phyloP scores from a whole-genome alignment of 108 stramenopile species.

The Skeletonema tropicum region DNA sequence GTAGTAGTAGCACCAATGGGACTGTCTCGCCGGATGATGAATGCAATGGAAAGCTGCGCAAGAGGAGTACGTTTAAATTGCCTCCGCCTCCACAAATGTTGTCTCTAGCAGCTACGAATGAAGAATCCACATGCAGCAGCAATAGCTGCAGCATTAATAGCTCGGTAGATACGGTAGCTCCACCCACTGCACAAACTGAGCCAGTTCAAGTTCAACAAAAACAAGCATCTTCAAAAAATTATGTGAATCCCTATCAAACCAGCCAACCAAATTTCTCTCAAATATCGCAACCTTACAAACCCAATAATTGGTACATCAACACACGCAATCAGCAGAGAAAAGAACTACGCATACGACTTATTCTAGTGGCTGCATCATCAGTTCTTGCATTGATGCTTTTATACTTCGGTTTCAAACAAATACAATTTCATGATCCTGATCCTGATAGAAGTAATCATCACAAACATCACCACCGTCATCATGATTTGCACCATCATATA shows the following conservation, averaged over 20 bases:
- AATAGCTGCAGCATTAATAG: neutral
- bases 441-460: constrained; percentile 14
- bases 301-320: constrained; percentile 33
- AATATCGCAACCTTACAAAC: constrained; percentile 34
- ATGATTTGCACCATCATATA: constrained; percentile 36
- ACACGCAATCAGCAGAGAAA: constrained; percentile 23
- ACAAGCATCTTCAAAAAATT: neutral
- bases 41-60: neutral
- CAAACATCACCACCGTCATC: constrained; percentile 24
- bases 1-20: neutral
- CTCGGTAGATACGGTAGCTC: neutral
- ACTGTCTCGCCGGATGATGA: neutral
- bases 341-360: constrained; percentile 13
- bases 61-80: neutral
- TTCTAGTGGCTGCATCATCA: constrained; percentile 9
- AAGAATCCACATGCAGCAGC: neutral
- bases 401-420: constrained; percentile 11
- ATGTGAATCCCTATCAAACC: constrained; percentile 21
- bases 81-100: constrained; percentile 42
- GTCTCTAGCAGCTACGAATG: neutral
- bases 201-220: neutral
- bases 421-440: constrained; percentile 15
- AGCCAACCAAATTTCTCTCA: constrained; percentile 17
- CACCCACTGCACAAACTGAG: neutral
- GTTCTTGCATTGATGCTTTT: constrained; percentile 1